Percentiles rank a stretch among this genome's conserved stretches.
These are phyloP conservation scores for Aspergillus thermomutatus DNA, from an alignment of 2,329 filamentous ascomycete species.

Conservation along the genomic window DNA sequence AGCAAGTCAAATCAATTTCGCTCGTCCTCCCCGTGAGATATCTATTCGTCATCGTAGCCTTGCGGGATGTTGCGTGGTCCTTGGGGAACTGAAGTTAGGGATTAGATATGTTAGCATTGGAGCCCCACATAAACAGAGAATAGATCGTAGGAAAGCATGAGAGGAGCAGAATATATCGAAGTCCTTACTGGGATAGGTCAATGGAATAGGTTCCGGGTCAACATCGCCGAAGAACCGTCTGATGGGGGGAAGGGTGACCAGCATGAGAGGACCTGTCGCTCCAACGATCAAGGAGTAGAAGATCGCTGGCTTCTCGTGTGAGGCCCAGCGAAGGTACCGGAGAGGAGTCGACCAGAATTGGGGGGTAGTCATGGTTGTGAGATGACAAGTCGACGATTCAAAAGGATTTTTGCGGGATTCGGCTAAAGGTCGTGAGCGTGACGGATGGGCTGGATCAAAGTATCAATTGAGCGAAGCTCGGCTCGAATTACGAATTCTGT, in stretches of 20 bases:
- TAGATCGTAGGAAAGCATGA: background rate
- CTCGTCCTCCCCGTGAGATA: conserved; percentile 1
- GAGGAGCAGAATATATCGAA: background rate
- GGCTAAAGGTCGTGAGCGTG: conserved; percentile 2
- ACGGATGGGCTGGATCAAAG: background rate
- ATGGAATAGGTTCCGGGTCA: conserved; percentile 68
- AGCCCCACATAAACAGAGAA: background rate
- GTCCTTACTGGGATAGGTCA: conserved; percentile 87
- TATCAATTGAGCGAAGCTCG: conserved; percentile 4
- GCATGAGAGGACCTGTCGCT: conserved; percentile 64
- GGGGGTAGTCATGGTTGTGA: conserved; percentile 53
- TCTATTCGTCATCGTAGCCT: conserved; percentile 46
- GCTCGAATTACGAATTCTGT: background rate
- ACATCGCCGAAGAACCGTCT: conserved; percentile 70
- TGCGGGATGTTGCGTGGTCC: conserved; percentile 45
- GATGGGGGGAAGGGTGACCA: conserved; percentile 71
- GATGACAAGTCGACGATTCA: conserved; percentile 15
- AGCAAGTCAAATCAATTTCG: conserved; percentile 9
- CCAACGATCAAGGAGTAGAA: conserved; percentile 84
- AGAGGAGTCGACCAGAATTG: conserved; percentile 81
- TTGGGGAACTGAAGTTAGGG: conserved; percentile 38
- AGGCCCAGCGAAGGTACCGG: conserved; percentile 83
- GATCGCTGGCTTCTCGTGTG: conserved; percentile 82
- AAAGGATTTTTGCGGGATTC: conserved; percentile 20
- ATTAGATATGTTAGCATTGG: background rate